These are phyloP conservation scores for Xylaria digitata DNA, from an alignment of 2,329 filamentous ascomycete species.

Conservation along the genomic window DNA sequence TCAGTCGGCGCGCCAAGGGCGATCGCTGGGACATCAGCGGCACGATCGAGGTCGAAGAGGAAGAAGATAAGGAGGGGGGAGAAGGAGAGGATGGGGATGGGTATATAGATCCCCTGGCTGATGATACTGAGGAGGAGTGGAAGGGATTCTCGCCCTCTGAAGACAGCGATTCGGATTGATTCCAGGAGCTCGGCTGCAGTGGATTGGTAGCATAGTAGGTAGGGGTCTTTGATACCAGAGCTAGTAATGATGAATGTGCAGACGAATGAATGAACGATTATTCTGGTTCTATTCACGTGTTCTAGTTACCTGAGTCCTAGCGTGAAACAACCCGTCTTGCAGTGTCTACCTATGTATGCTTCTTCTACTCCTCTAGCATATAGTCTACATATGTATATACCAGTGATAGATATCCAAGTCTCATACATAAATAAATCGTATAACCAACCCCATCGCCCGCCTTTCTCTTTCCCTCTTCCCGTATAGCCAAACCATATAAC, in stretches of 20 bases:
- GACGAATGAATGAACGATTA: slow-evolving; percentile 3
- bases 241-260: slow-evolving; percentile 8
- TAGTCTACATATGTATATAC: background rate
- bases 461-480: background rate
- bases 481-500: background rate
- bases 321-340: background rate
- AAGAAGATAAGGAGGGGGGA: slow-evolving; percentile 57
- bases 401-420: background rate
- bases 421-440: background rate
- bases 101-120: slow-evolving; percentile 51
- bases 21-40: slow-evolving; percentile 94
- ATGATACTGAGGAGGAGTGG: slow-evolving; percentile 67
- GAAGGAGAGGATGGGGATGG: slow-evolving; percentile 50
- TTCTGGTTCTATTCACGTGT: background rate
- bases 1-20: slow-evolving; percentile 82
- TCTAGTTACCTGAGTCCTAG: too few species aligned
- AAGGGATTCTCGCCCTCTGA: slow-evolving; percentile 63
- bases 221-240: background rate
- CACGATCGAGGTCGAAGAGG: slow-evolving; percentile 76
- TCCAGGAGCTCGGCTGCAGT: too few species aligned
- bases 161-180: slow-evolving; percentile 47
- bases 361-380: slow-evolving; percentile 7
- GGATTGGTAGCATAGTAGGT: slow-evolving; percentile 14
- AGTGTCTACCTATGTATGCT: background rate
- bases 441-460: background rate